Evolutionary conservation across 2,329 filamentous ascomycete genomes (phyloP).

Genomic region (Dothiorella sarmentorum): DNA sequence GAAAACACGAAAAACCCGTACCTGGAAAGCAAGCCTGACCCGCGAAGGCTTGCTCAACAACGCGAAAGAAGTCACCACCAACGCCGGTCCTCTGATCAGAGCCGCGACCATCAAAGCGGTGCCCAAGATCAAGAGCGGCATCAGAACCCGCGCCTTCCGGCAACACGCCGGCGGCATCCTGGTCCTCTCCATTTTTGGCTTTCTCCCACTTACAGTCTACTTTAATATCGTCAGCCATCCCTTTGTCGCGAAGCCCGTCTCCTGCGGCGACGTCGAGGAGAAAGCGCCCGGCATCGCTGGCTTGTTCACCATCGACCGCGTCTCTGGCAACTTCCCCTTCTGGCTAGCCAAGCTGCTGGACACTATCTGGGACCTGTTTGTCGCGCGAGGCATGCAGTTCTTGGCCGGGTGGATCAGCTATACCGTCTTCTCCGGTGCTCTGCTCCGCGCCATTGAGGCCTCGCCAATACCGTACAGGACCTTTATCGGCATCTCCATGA

Average conservation of each 20-base stretch:
- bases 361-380: slow-evolving; percentile 32
- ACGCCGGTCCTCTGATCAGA: neutral
- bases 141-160: neutral
- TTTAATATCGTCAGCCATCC: neutral
- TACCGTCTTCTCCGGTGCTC: slow-evolving; percentile 31
- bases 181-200: neutral
- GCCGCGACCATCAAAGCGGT: neutral
- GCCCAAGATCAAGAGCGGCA: too few relatives aligned
- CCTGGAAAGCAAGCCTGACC: too few relatives aligned
- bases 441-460: slow-evolving; percentile 33
- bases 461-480: slow-evolving; percentile 33
- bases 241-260: neutral
- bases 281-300: neutral
- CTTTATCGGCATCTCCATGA: slow-evolving; percentile 32
- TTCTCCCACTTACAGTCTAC: neutral
- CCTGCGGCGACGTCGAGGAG: neutral
- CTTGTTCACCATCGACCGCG: slow-evolving; percentile 30
- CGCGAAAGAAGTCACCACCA: too few relatives aligned
- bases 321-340: slow-evolving; percentile 29
- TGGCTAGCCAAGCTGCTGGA: slow-evolving; percentile 34
- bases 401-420: slow-evolving; percentile 31
- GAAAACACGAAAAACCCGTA: too few relatives aligned
- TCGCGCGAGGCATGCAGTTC: slow-evolving; percentile 34
- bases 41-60: too few relatives aligned
- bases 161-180: neutral